These are phyloP conservation scores for Nepenthes mirabilis DNA, from an alignment of 148 eudicot species.

Conservation along the genomic window DNA sequence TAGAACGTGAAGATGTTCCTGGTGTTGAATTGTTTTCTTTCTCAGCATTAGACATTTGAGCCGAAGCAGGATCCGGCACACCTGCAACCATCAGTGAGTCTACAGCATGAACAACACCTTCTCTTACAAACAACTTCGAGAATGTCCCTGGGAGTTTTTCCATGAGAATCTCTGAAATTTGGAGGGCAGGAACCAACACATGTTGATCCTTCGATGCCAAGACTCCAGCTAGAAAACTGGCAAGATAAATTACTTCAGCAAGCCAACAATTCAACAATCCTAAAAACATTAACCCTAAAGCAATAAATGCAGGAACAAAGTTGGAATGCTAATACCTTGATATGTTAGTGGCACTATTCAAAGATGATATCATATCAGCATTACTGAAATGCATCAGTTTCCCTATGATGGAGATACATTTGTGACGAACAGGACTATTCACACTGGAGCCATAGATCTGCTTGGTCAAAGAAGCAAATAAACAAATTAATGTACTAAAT, in stretches of 20 bases:
- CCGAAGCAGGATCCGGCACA: slow-evolving; percentile 24
- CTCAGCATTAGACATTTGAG: slow-evolving; percentile 36
- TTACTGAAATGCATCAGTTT: slow-evolving; percentile 93
- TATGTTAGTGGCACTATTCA: slow-evolving; percentile 60
- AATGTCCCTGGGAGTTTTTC: slow-evolving; percentile 90
- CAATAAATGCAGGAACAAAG: not conserved
- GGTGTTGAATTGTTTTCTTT: slow-evolving; percentile 64
- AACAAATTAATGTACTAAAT: not conserved
- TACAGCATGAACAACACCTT: slow-evolving; percentile 95
- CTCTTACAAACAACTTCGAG: slow-evolving; percentile 89
- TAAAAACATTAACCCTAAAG: not conserved
- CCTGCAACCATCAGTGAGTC: slow-evolving; percentile 56
- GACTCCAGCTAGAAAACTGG: slow-evolving; percentile 93
- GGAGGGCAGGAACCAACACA: slow-evolving; percentile 90
- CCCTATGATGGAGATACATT: slow-evolving; percentile 88
- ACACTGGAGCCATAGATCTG: slow-evolving; percentile 98
- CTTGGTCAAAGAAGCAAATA: slow-evolving; percentile 5
- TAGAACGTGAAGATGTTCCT: slow-evolving; percentile 68
- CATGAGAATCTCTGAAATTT: slow-evolving; percentile 88
- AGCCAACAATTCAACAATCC: not conserved
- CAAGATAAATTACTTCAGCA: not conserved
- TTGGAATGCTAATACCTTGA: slow-evolving; percentile 42
- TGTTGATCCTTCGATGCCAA: slow-evolving; percentile 99
- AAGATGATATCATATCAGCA: slow-evolving; percentile 72
- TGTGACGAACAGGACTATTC: slow-evolving; percentile 94